A percentile compares a stretch with the other conserved stretches of the same genome.
Conservation (phyloP, 441 rosid genomes). For the Erodium chrysanthum region DNA sequence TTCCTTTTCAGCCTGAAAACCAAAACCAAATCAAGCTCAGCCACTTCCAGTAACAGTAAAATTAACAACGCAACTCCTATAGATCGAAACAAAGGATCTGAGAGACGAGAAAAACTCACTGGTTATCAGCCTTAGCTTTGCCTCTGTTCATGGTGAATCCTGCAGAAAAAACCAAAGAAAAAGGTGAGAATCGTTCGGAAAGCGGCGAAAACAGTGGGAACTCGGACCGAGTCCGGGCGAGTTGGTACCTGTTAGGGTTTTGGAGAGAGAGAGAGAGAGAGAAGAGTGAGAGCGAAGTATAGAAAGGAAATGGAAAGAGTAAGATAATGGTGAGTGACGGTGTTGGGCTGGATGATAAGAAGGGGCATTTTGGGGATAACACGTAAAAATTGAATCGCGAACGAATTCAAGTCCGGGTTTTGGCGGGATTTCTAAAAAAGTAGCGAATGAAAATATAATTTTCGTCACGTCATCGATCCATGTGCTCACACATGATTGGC, state of each 20-base stretch:
- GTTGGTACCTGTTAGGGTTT: constrained; percentile 27
- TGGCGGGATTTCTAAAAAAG: constrained; percentile 27
- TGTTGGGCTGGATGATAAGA: not conserved
- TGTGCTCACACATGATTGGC: not conserved
- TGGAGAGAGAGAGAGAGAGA: constrained; percentile 18
- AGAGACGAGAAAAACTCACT: constrained; percentile 26
- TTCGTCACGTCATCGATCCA: constrained; percentile 30
- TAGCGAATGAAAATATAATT: no score
- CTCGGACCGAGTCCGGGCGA: constrained; percentile 22
- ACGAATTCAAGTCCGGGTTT: constrained; percentile 19
- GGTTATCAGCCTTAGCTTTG: constrained; percentile 35
- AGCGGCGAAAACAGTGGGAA: not conserved
- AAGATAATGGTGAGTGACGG: not conserved
- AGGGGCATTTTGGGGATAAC: constrained; percentile 6
- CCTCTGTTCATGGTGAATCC: constrained; percentile 59
- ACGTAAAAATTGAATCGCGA: no score
- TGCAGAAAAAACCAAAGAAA: constrained; percentile 17
- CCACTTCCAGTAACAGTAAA: no score
- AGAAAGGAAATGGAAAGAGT: not conserved
- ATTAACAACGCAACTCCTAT: no score
- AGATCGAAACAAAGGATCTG: not conserved
- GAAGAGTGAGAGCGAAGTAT: not conserved
- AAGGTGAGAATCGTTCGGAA: constrained; percentile 15
- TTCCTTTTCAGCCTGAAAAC: constrained; percentile 43
- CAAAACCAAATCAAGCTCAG: no score